These are phyloP conservation scores for Leccinum incarnatum DNA, from an alignment of 768 basidiomycete genomes.

Conservation along the genomic window DNA sequence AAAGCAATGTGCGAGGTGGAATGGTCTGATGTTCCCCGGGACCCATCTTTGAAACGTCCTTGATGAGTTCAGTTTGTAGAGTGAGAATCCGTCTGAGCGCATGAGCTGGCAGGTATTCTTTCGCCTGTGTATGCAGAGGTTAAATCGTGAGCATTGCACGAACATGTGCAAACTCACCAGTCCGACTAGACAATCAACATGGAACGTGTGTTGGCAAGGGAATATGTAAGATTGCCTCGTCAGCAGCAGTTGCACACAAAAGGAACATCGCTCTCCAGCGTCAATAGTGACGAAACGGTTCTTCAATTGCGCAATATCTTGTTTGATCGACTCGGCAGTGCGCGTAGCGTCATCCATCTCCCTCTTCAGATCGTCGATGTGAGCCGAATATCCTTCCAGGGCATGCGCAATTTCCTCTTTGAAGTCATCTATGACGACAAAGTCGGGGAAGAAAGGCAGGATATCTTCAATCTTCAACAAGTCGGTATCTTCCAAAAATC, in stretches of 20 bases:
- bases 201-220: constrained; percentile 97
- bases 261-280: constrained; percentile 79
- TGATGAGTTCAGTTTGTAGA: constrained; percentile 82
- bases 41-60: constrained; percentile 38
- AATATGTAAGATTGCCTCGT: constrained; percentile 97
- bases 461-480: constrained; percentile 98
- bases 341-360: constrained; percentile 97
- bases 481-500: constrained; percentile 91
- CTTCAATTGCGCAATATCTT: constrained; percentile 81
- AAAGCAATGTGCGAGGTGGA: constrained; percentile 60
- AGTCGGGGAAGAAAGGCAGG: constrained; percentile 98
- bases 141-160: not conserved
- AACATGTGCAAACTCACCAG: constrained; percentile 56
- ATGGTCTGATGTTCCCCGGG: constrained; percentile 34
- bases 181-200: constrained; percentile 94
- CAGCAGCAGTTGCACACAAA: constrained; percentile 72
- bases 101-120: constrained; percentile 83
- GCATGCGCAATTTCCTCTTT: constrained; percentile 98
- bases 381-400: constrained; percentile 87
- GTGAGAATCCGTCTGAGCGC: constrained; percentile 81
- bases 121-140: constrained; percentile 62
- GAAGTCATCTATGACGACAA: constrained; percentile 98
- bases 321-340: constrained; percentile 90
- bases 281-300: constrained; percentile 93
- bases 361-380: constrained; percentile 83